phyloP scores from a whole-genome alignment of 768 basidiomycete species.

The Termitomyces sp. region DNA sequence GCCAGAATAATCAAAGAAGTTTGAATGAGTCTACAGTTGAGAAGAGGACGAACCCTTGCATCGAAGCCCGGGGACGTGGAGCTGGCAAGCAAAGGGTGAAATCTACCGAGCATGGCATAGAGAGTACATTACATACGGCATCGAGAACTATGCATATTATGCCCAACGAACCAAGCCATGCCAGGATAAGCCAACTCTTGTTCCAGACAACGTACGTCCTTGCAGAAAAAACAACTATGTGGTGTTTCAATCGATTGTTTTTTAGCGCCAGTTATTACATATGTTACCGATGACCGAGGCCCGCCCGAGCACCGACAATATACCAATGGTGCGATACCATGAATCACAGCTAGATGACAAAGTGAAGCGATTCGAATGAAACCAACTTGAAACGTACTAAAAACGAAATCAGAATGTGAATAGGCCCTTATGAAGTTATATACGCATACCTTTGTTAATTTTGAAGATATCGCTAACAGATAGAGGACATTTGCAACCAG shows the following conservation, averaged over 20 bases:
- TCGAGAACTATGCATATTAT: constrained; percentile 10
- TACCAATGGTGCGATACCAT: constrained; percentile 10
- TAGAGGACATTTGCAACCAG: constrained; percentile 22
- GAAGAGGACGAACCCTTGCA: constrained; percentile 11
- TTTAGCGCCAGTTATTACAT: not conserved
- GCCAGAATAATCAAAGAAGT: not conserved
- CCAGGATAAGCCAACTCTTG: constrained; percentile 7
- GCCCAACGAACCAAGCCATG: constrained; percentile 10
- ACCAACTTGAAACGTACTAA: not conserved
- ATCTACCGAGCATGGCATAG: too few relatives aligned
- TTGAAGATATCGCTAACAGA: constrained; percentile 15
- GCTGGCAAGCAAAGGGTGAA: not conserved
- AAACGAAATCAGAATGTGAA: not conserved
- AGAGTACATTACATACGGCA: not conserved
- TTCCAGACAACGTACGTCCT: constrained; percentile 18
- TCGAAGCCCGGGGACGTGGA: constrained; percentile 11
- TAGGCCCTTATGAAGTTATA: not conserved
- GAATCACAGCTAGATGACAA: constrained; percentile 8
- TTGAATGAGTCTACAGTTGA: constrained; percentile 3
- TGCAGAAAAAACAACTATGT: constrained; percentile 14
- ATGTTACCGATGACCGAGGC: constrained; percentile 15
- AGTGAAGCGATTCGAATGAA: not conserved
- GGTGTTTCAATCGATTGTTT: not conserved
- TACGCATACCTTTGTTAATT: constrained; percentile 9
- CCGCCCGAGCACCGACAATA: constrained; percentile 8